These are phyloP conservation scores for Vaccinium corymbosum DNA, from an alignment of 148 eudicot species.

Conservation along the genomic window DNA sequence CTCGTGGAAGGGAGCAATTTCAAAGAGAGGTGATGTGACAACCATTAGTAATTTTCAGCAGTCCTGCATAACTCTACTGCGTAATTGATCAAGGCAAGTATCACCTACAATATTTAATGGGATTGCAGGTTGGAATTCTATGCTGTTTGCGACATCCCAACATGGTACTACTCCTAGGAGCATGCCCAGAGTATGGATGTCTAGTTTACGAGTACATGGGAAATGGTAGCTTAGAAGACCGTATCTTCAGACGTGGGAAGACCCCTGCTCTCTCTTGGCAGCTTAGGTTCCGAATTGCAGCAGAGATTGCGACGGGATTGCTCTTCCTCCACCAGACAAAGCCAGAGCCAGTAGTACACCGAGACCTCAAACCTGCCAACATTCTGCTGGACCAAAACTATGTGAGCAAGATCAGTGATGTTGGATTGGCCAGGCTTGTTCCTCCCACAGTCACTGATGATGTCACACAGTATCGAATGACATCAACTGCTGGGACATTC, in stretches of 20 bases:
- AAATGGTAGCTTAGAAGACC: conserved; percentile 45
- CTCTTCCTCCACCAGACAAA: conserved; percentile 66
- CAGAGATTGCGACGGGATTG: conserved; percentile 48
- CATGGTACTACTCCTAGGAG: conserved; percentile 58
- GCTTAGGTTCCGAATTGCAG: conserved; percentile 49
- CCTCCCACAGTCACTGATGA: conserved; percentile 58
- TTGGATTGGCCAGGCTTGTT: conserved; percentile 65
- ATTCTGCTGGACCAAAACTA: conserved; percentile 58
- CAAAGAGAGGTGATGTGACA: conserved; percentile 33
- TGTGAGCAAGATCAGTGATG: conserved; percentile 69
- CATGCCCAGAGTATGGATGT: conserved; percentile 59
- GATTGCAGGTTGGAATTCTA: conserved; percentile 44
- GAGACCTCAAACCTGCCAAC: conserved; percentile 69
- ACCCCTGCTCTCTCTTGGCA: conserved; percentile 47
- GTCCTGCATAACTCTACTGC: not conserved
- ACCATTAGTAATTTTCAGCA: not conserved
- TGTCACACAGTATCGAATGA: conserved; percentile 58
- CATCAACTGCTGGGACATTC: conserved; percentile 66
- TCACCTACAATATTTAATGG: not conserved
- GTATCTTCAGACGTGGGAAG: conserved; percentile 41
- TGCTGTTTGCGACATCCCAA: conserved; percentile 56
- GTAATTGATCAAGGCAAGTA: not conserved
- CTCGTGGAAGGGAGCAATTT: conserved; percentile 53
- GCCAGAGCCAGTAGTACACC: conserved; percentile 68
- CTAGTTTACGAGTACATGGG: conserved; percentile 58